Conservation (phyloP, 2,329 filamentous ascomycete species). For the Ophiocordyceps camponoti-saundersi region DNA sequence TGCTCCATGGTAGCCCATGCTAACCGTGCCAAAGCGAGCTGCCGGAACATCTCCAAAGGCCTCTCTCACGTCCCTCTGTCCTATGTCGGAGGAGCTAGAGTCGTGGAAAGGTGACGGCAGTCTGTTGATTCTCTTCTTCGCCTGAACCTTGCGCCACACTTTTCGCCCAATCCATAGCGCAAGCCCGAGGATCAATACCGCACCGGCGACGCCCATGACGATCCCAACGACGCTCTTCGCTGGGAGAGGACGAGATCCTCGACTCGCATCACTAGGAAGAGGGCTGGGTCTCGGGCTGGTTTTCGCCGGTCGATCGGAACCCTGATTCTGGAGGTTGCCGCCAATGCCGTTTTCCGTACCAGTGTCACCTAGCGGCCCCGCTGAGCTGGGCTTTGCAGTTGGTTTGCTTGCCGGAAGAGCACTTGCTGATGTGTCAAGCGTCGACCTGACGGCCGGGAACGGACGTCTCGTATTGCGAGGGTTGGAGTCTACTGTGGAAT, state of each 20-base stretch:
- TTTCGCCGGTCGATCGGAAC: neutral
- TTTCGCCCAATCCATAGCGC: slow-evolving; percentile 22
- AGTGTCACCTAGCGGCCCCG: neutral
- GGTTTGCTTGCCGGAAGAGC: neutral
- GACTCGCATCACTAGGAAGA: neutral
- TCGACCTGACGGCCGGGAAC: neutral
- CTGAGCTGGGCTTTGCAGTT: neutral
- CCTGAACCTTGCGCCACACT: slow-evolving; percentile 25
- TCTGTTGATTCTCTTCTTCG: slow-evolving; percentile 7
- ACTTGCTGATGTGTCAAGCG: neutral
- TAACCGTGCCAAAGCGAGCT: slow-evolving; percentile 2
- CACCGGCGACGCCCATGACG: slow-evolving; percentile 29
- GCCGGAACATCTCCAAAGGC: slow-evolving; percentile 29
- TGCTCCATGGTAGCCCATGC: neutral
- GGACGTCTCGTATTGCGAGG: neutral
- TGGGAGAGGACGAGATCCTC: slow-evolving; percentile 2
- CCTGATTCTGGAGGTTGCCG: neutral
- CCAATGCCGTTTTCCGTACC: neutral
- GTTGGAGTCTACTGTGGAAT: neutral
- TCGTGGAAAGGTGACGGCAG: slow-evolving; percentile 6
- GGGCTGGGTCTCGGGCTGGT: neutral
- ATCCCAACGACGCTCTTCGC: slow-evolving; percentile 22
- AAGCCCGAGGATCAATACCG: slow-evolving; percentile 24
- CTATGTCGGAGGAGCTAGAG: slow-evolving; percentile 8
- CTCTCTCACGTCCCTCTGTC: slow-evolving; percentile 6